Evolutionary conservation across 140 eudicot species (phyloP), one percentile per base, ranked within the genome.

Genomic region (Bidens hawaiensis): DNA sequence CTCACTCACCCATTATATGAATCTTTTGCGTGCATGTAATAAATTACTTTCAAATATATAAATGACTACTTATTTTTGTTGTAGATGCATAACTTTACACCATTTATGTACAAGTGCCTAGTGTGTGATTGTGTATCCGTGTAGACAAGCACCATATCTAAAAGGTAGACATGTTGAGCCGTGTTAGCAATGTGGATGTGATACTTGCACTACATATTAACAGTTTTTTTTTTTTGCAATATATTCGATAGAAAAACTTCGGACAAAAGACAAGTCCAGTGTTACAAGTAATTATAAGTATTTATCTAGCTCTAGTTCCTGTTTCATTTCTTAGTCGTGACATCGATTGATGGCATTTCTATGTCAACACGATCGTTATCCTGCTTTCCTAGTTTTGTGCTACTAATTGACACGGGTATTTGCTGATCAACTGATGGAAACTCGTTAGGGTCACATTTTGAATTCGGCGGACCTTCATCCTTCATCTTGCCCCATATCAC

Each of bases 401-500:
- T 38, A 41, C 21, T 66, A 7, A 70, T 40, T 28, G 76, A 70
- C 65, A 57, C 42, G 13, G 77, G 73, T 60, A 70, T 70, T 23
- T 76, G 73, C 23, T 70, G 74, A 76, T 76, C 58, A 49, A 42
- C 27, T 1, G 70, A 18, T 49, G 70, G 69, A 64, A 76, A 3
- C 33, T 76, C 64, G 41, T 79, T 67, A 17, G 33, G 65, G 52
- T 83, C 83, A 28, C 62, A 18, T 66, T 62, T 70, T 45, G 75
- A 41, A 19, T 40, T 64, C 1, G 83, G 51, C 16, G 42, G 67
- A 5, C 22, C 59, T 48, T 52, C 69, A 55, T 84, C 93, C 34
- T 71, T 72, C 81, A 79, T 78, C 72, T 84, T 84, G 21, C 93
- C 93, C 87, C 93, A 84, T 71, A 84, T 69, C 64, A 84, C 84